A percentile compares a stretch with the other conserved stretches of the same genome.
Evolutionary conservation across 108 stramenopile species (phyloP).

Genomic region (Mediolabrus comicus): DNA sequence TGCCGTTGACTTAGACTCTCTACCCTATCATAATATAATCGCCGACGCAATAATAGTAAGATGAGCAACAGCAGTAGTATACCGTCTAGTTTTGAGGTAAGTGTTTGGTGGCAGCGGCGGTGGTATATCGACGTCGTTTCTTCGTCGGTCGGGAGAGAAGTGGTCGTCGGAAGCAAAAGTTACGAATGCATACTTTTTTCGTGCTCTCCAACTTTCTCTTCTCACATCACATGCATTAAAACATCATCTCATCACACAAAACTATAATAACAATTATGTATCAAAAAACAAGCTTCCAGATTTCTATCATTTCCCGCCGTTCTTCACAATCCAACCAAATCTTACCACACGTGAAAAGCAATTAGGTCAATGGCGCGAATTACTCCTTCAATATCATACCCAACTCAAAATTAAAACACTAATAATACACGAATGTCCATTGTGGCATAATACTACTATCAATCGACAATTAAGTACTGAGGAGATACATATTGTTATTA

Average conservation of each 20-base stretch:
- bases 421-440: slow-evolving; percentile 81
- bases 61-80: neutral
- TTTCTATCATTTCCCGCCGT: slow-evolving; percentile 88
- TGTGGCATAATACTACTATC: slow-evolving; percentile 81
- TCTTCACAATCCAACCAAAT: slow-evolving; percentile 89
- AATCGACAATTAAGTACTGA: slow-evolving; percentile 55
- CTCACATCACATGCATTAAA: no score
- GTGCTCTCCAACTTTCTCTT: no score
- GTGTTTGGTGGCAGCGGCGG: no score
- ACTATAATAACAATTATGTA: no score
- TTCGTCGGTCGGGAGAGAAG: neutral
- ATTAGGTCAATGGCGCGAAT: slow-evolving; percentile 80
- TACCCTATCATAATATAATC: no score
- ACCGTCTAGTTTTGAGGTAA: neutral
- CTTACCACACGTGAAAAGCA: slow-evolving; percentile 78
- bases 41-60: no score
- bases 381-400: slow-evolving; percentile 81
- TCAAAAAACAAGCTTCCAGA: slow-evolving; percentile 88
- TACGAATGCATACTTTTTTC: no score
- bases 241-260: no score
- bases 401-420: slow-evolving; percentile 77
- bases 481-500: slow-evolving; percentile 52
- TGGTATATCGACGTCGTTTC: neutral
- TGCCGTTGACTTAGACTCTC: no score
- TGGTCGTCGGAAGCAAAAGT: neutral